Conservation (phyloP, 306 rosid species). For the Trifolium subterraneum region DNA sequence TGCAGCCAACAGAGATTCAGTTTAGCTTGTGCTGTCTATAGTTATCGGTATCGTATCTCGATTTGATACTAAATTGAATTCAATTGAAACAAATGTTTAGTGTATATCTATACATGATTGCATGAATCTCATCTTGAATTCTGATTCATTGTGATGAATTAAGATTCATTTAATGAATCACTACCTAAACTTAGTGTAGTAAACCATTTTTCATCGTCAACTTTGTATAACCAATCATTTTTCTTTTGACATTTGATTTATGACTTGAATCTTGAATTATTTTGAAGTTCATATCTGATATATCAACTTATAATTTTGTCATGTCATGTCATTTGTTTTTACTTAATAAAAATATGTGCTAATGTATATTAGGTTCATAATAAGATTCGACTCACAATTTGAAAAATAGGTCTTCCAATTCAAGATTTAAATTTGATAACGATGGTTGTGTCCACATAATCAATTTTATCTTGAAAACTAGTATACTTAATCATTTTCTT, state of each 20-base stretch:
- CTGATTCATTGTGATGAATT: neutral
- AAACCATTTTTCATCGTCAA: neutral
- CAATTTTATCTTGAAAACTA: neutral
- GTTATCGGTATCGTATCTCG: neutral
- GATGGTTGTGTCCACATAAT: neutral
- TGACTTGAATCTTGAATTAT: neutral
- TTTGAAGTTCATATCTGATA: neutral
- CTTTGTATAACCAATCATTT: neutral
- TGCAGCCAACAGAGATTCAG: constrained; percentile 18
- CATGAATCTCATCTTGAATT: neutral
- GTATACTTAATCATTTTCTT: neutral
- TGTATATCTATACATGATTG: neutral
- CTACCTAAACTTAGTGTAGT: neutral
- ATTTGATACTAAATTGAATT: neutral
- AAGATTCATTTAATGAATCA: neutral
- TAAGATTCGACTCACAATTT: too few relatives aligned
- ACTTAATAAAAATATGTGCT: too few relatives aligned
- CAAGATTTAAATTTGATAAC: too few relatives aligned
- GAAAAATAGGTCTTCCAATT: neutral
- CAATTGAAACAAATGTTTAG: too few relatives aligned
- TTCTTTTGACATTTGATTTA: neutral
- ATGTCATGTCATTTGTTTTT: neutral
- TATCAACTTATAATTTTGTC: neutral
- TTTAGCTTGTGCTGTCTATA: neutral
- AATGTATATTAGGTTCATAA: neutral